Evolutionary conservation across 495 filamentous ascomycete species (phyloP), one percentile per base, ranked within the genome.

Genomic region (Penicillium goetzii): DNA sequence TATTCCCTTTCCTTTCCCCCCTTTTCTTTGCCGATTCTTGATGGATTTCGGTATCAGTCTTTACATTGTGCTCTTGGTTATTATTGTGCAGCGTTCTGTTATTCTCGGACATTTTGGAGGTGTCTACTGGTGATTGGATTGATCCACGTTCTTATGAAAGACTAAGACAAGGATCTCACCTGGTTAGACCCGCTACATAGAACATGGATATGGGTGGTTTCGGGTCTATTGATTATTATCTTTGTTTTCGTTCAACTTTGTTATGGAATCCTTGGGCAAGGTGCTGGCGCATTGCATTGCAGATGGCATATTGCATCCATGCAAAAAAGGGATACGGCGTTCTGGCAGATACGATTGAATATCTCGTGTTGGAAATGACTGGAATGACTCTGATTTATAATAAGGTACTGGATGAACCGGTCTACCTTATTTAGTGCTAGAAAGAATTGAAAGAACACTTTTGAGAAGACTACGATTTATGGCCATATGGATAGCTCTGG

Each of bases 61-160:
- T 34, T 8, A 32, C 30, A 56, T 56, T 54, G 53, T n/a, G 32
- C 17, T 36, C 14, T 26, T 23, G 41, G n/a, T 51, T 21, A 28
- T 26, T 55, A 19, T 49, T 38, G 49, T 71, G 63, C 41, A 71
- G 68, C 68, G 68, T 71, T 68, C 41, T 53, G 21, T 63, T 60
- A 0, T 62, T 53, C 43, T 66, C 33, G 52, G 56, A 54, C 36
- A 59, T 58, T 61, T 52, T 50, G 45, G 17, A 21, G 26, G 30
- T 32, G 52, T 50, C 52, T 47, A n/a, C n/a, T 11, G 14, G 19
- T 3, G 12, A 30, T 30, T 26, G 47, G 12, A 30, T 30, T 26
- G 47, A 28, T 30, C 5, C 6, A 4, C 2, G 25, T 51, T 51
- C 36, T 40, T 17, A 17, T 11, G 21, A 25, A 28, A 26, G 0